Conservation (phyloP, 139 green algal genomes). For the Eudorina sp. region DNA sequence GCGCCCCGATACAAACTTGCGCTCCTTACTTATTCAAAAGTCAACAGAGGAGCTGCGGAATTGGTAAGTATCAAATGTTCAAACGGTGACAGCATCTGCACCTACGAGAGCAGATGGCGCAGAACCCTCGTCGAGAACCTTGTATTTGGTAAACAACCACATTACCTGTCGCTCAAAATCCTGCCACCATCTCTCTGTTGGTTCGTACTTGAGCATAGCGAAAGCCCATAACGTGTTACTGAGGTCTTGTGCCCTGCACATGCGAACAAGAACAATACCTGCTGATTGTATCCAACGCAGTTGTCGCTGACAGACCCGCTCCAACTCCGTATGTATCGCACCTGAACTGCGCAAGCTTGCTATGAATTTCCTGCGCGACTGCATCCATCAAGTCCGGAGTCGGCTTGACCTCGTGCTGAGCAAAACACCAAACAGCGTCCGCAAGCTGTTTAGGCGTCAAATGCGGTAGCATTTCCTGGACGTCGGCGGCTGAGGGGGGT, state of each 20-base stretch:
- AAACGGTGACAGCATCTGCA: no score
- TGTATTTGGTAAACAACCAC: no score
- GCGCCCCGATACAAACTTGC: no score
- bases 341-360: conserved; percentile 53
- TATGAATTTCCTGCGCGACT: conserved; percentile 47
- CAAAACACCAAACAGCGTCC: conserved; percentile 60
- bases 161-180: conserved; percentile 64
- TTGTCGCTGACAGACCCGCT: no score
- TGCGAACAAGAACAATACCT: no score
- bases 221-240: conserved; percentile 67
- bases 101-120: no score
- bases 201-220: conserved; percentile 63
- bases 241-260: conserved; percentile 59
- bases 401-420: conserved; percentile 58
- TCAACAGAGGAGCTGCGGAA: no score
- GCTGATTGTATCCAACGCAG: no score
- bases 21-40: no score
- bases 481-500: conserved; percentile 4
- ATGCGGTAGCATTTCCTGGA: conserved; percentile 51
- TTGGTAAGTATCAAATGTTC: no score
- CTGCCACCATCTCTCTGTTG: conserved; percentile 56
- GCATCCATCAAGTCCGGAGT: conserved; percentile 33
- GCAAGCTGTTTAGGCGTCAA: conserved; percentile 66
- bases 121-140: no score
- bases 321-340: conserved; percentile 1